These are phyloP conservation scores for Nelumbo lutea DNA, from an alignment of 164 flowering plant genomes.

Conservation along the genomic window DNA sequence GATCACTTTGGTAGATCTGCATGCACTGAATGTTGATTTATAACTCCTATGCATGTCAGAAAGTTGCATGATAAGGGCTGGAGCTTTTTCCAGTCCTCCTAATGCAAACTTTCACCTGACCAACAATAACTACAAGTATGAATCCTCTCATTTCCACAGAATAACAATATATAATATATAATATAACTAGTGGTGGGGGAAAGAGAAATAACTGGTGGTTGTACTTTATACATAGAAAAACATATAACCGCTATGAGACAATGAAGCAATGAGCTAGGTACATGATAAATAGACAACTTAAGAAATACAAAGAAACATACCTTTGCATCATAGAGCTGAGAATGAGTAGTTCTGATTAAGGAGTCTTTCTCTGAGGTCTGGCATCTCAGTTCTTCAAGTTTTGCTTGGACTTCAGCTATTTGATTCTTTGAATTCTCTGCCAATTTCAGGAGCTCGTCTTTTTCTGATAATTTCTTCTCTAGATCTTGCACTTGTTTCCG, in stretches of 20 bases:
- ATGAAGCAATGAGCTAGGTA: too few species aligned
- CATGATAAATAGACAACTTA: too few species aligned
- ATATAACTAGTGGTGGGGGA: background rate
- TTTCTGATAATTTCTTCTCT: slow-evolving; percentile 59
- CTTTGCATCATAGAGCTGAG: slow-evolving; percentile 81
- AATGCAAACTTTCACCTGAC: too few species aligned
- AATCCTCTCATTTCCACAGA: too few species aligned
- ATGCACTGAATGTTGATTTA: too few species aligned
- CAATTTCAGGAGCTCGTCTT: slow-evolving; percentile 69
- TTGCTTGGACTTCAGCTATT: slow-evolving; percentile 31
- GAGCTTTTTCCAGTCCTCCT: too few species aligned
- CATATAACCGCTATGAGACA: background rate
- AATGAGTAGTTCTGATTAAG: slow-evolving; percentile 50
- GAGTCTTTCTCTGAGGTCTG: slow-evolving; percentile 67
- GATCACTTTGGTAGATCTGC: too few species aligned
- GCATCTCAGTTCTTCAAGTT: slow-evolving; percentile 48
- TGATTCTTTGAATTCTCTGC: slow-evolving; percentile 48
- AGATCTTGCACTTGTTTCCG: slow-evolving; percentile 68
- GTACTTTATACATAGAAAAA: background rate
- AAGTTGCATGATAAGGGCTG: too few species aligned
- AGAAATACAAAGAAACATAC: slow-evolving; percentile 21
- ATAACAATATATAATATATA: too few species aligned
- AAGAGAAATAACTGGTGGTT: background rate
- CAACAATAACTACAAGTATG: too few species aligned
- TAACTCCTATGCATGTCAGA: too few species aligned